A percentile compares a stretch with the other conserved stretches of the same genome.
These are phyloP conservation scores for Teunomyces gatunensis DNA, from an alignment of 805 yeast genomes.

Conservation along the genomic window DNA sequence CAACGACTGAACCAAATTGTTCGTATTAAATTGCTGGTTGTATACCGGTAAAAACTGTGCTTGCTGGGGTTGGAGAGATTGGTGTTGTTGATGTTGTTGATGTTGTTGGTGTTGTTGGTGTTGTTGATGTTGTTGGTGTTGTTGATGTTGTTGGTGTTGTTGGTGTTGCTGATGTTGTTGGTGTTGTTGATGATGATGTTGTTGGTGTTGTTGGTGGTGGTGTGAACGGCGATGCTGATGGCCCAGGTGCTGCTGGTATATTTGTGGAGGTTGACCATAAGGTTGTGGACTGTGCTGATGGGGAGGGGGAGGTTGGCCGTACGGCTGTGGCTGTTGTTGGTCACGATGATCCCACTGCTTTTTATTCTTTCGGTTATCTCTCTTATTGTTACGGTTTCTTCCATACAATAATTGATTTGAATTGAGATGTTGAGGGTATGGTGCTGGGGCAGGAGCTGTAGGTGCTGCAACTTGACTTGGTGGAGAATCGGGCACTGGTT, in stretches of 20 bases:
- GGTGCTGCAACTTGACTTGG: not conserved
- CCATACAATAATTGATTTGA: not conserved
- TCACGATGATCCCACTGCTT: conserved; percentile 1
- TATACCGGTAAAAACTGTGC: not conserved
- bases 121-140: not conserved
- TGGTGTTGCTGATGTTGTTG: conserved; percentile 5
- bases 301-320: conserved; percentile 1
- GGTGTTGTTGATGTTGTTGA: conserved; percentile 3
- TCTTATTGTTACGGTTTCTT: not conserved
- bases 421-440: not conserved
- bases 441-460: not conserved
- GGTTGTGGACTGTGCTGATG: conserved; percentile 1
- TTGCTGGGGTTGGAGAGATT: conserved; percentile 5
- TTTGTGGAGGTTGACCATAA: conserved; percentile 6
- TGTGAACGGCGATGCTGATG: not conserved
- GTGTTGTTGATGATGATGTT: not conserved
- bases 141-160: not conserved
- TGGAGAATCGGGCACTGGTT: not conserved
- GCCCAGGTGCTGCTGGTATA: not conserved
- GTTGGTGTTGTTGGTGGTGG: conserved; percentile 4
- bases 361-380: not conserved
- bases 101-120: conserved; percentile 4
- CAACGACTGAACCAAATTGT: conserved; percentile 16
- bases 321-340: not conserved
- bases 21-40: conserved; percentile 1